Conservation (phyloP, 257 asterid species). For the Misopates orontium region DNA sequence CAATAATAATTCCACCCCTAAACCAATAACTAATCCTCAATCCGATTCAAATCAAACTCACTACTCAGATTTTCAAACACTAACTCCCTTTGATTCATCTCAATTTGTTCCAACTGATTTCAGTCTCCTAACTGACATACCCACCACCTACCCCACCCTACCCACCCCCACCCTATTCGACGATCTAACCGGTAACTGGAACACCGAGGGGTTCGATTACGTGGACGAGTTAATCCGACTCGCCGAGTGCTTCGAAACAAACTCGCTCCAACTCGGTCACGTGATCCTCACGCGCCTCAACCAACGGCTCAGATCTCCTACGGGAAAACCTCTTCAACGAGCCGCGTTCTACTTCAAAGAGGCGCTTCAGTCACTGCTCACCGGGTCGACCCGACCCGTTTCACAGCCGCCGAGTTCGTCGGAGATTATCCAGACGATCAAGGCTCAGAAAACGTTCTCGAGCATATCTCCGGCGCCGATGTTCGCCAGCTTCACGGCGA, state of each 20-base stretch:
- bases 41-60: constrained; percentile 33
- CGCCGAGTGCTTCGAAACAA: constrained; percentile 83
- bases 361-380: constrained; percentile 60
- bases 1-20: constrained; percentile 18
- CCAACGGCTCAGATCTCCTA: constrained; percentile 60
- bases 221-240: constrained; percentile 83
- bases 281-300: constrained; percentile 81
- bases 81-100: constrained; percentile 45
- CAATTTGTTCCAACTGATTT: constrained; percentile 50
- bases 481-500: constrained; percentile 68
- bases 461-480: constrained; percentile 60
- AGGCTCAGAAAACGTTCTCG: constrained; percentile 70
- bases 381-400: constrained; percentile 15
- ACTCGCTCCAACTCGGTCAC: constrained; percentile 75
- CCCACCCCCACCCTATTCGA: constrained; percentile 19
- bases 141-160: constrained; percentile 28
- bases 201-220: constrained; percentile 59
- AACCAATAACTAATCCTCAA: constrained; percentile 22
- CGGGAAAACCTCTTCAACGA: constrained; percentile 75
- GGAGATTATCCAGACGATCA: constrained; percentile 67
- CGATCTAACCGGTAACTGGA: constrained; percentile 32
- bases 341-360: constrained; percentile 95
- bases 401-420: constrained; percentile 46
- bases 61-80: constrained; percentile 43
- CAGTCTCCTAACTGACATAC: constrained; percentile 44